These are phyloP conservation scores for Metschnikowia shivogae DNA, from an alignment of 805 yeast species.

Conservation along the genomic window DNA sequence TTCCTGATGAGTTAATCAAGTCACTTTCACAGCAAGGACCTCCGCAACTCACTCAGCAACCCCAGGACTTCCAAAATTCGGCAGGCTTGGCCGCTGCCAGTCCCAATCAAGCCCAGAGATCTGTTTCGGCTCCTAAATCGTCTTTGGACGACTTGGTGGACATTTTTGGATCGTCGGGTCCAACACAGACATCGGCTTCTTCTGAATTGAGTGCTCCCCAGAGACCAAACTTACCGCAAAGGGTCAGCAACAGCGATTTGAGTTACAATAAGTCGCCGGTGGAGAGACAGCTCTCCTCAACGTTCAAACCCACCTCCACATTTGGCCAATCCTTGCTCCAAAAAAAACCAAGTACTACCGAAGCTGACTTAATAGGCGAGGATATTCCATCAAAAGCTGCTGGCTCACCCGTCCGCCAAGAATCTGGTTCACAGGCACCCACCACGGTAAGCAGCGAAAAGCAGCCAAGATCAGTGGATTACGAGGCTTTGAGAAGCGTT, in stretches of 20 bases:
- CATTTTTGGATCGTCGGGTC: conserved; percentile 32
- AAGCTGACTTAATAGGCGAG: conserved; percentile 28
- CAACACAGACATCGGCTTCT: conserved; percentile 12
- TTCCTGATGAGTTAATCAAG: conserved; percentile 60
- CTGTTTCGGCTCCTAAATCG: conserved; percentile 38
- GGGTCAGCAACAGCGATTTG: conserved; percentile 35
- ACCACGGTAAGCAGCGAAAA: conserved; percentile 10
- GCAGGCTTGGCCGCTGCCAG: conserved; percentile 2
- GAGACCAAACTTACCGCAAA: conserved; percentile 19
- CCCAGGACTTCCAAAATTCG: background rate
- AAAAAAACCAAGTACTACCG: conserved; percentile 14
- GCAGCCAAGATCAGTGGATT: conserved; percentile 30
- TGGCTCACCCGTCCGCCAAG: conserved; percentile 8
- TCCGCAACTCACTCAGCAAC: conserved; percentile 1
- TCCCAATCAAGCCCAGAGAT: background rate
- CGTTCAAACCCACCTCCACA: conserved; percentile 76
- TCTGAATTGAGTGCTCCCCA: conserved; percentile 7
- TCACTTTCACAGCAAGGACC: conserved; percentile 18
- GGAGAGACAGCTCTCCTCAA: conserved; percentile 31
- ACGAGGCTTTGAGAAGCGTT: conserved; percentile 47
- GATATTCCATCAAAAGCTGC: conserved; percentile 20
- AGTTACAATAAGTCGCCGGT: conserved; percentile 26
- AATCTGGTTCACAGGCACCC: conserved; percentile 23
- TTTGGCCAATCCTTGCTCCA: conserved; percentile 73
- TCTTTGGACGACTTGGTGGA: conserved; percentile 64